Evolutionary conservation across 78 protist genomes (phyloP), one percentile per base, ranked within the genome.

Genomic region (Dictyostelium capitatum): DNA sequence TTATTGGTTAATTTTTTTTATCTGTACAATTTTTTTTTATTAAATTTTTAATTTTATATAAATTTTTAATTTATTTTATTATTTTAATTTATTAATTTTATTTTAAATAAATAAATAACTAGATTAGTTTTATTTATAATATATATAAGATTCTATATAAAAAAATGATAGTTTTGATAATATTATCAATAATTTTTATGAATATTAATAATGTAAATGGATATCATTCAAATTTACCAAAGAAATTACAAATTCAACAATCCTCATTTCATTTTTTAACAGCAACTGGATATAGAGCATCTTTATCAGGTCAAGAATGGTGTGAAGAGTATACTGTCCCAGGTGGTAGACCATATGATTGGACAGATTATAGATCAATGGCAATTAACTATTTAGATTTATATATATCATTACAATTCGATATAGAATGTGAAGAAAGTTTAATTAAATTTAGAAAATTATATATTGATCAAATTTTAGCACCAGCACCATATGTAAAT

Each of bases 381-480:
- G 56, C 81, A 20, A 48, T 75, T 3, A 25, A 6, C 14, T 48
- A 48, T 48, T 48, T 75, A 48, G 81, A 75, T 46, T 47, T 75
- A 23, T 75, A 75, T 50, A 75, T 75, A 20, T 11, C 81, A 4
- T 15, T 75, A 12, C 81, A 75, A 75, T 75, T 75, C 14, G 81
- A 75, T 48, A 19, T 25, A n/a, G 64, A n/a, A n/a, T 75, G 81
- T 75, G 81, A 75, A 50, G n/a, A 15, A 10, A 25, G 50, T 17
- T 48, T 75, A 4, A 15, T 48, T 2, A 46, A 43, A 75, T 46
- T 75, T 25, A 11, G 81, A 12, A 48, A 48, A 10, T 48, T 46
- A 5, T 25, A 23, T 6, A 15, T 25, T 50, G n/a, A n/a, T 2
- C 20, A 75, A 23, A 10, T 25, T 1, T 10, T 7, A n/a, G 25